These are phyloP conservation scores for Friedmanniomyces simplex DNA, from an alignment of 495 filamentous ascomycete genomes.

Conservation along the genomic window DNA sequence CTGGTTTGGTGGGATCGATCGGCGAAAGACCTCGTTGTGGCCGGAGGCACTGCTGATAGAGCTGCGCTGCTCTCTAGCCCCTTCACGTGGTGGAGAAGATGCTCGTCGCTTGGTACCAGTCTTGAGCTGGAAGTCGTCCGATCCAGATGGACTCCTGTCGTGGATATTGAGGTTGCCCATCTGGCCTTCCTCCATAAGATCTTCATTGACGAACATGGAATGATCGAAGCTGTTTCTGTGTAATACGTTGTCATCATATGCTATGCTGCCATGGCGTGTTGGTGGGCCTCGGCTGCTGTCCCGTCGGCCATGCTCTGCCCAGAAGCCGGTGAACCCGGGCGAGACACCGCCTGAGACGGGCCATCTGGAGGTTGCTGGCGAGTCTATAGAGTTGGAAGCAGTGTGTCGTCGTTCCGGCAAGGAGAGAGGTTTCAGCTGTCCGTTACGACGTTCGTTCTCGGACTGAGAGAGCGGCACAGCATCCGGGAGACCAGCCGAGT, in stretches of 20 bases:
- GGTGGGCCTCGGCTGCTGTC: conserved; percentile 5
- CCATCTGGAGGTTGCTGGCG: conserved; percentile 25
- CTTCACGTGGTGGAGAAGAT: conserved; percentile 56
- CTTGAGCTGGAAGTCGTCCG: conserved; percentile 36
- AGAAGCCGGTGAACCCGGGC: conserved; percentile 26
- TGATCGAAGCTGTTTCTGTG: conserved; percentile 55
- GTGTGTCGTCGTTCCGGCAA: conserved; percentile 27
- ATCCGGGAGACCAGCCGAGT: conserved; percentile 19
- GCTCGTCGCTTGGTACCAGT: conserved; percentile 67
- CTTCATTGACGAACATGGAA: conserved; percentile 55
- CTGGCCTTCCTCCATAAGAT: conserved; percentile 33
- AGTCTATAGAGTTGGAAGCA: conserved; percentile 22
- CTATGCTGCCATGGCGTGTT: conserved; percentile 21
- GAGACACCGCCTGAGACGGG: conserved; percentile 27
- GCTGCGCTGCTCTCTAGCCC: conserved; percentile 48
- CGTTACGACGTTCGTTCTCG: conserved; percentile 22
- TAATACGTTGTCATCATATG: conserved; percentile 33
- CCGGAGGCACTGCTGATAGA: conserved; percentile 45
- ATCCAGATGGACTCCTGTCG: conserved; percentile 34
- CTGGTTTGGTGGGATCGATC: conserved; percentile 48
- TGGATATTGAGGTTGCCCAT: conserved; percentile 34
- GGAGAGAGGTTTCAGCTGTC: conserved; percentile 27
- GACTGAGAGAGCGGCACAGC: conserved; percentile 9
- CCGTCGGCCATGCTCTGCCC: conserved; percentile 1
- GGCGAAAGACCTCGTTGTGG: conserved; percentile 55